A percentile compares a stretch with the other conserved stretches of the same genome.
Evolutionary conservation across 371 early-diverging fungal species (phyloP).

Genomic region (Massospora cicadina): DNA sequence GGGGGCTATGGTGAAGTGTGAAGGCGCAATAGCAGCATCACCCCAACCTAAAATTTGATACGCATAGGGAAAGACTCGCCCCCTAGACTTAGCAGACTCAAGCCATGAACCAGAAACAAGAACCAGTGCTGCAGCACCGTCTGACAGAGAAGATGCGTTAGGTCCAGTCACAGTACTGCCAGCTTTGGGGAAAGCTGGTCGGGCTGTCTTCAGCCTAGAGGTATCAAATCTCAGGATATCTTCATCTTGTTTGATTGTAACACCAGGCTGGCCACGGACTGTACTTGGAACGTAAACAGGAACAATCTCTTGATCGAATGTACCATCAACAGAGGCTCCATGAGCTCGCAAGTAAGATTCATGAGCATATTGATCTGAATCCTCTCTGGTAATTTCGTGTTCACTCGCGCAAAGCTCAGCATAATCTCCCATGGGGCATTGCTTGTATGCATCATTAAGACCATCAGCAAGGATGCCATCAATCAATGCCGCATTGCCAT

Average conservation of each 20-base stretch:
- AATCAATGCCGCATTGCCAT: conserved; percentile 61
- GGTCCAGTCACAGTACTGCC: conserved; percentile 88
- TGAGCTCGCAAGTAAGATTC: conserved; percentile 72
- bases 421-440: conserved; percentile 64
- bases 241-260: conserved; percentile 61
- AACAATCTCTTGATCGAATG: conserved; percentile 65
- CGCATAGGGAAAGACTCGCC: conserved; percentile 16
- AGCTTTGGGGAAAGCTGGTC: conserved; percentile 71
- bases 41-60: conserved; percentile 31
- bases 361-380: conserved; percentile 82
- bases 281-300: conserved; percentile 56
- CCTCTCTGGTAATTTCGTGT: conserved; percentile 59
- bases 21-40: conserved; percentile 41
- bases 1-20: conserved; percentile 89
- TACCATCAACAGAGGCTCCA: conserved; percentile 55
- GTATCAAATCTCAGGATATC: conserved; percentile 43
- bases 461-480: conserved; percentile 93
- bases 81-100: conserved; percentile 20
- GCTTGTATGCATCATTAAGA: conserved; percentile 79
- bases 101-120: conserved; percentile 42
- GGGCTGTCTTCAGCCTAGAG: conserved; percentile 64
- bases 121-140: conserved; percentile 91
- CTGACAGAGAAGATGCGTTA: conserved; percentile 84
- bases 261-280: conserved; percentile 42
- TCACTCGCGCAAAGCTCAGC: conserved; percentile 83